These are phyloP conservation scores for Syzygium oleosum DNA, from an alignment of 345 rosid species.

Conservation along the genomic window DNA sequence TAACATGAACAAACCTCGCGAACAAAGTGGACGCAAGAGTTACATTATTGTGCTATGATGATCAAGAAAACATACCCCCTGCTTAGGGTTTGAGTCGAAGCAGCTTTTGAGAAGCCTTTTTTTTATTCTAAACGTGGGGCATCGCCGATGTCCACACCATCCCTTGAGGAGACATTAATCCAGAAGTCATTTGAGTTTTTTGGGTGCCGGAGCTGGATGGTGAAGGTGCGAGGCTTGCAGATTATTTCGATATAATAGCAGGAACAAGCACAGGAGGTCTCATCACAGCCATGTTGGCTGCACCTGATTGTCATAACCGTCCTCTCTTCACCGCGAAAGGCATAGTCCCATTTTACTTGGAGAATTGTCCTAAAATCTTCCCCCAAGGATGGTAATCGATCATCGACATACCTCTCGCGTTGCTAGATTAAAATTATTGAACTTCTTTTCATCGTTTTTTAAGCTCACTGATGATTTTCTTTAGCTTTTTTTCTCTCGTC, in stretches of 20 bases:
- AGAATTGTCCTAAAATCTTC: slow-evolving; percentile 52
- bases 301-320: neutral
- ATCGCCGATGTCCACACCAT: slow-evolving; percentile 41
- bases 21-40: neutral
- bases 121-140: neutral
- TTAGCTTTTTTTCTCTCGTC: neutral
- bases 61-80: neutral
- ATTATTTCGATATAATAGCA: neutral
- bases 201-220: slow-evolving; percentile 1
- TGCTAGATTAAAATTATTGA: neutral
- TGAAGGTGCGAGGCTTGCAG: neutral
- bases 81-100: neutral
- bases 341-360: slow-evolving; percentile 24
- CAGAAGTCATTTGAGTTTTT: slow-evolving; percentile 48
- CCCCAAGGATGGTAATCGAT: slow-evolving; percentile 40
- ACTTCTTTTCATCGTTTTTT: neutral
- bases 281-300: neutral
- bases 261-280: neutral
- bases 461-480: neutral
- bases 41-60: neutral
- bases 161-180: slow-evolving; percentile 36
- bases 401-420: neutral
- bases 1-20: neutral
- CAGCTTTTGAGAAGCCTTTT: neutral
- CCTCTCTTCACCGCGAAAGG: neutral